These are phyloP conservation scores for Punctularia strigosozonata DNA, from an alignment of 768 basidiomycete species.

Conservation along the genomic window DNA sequence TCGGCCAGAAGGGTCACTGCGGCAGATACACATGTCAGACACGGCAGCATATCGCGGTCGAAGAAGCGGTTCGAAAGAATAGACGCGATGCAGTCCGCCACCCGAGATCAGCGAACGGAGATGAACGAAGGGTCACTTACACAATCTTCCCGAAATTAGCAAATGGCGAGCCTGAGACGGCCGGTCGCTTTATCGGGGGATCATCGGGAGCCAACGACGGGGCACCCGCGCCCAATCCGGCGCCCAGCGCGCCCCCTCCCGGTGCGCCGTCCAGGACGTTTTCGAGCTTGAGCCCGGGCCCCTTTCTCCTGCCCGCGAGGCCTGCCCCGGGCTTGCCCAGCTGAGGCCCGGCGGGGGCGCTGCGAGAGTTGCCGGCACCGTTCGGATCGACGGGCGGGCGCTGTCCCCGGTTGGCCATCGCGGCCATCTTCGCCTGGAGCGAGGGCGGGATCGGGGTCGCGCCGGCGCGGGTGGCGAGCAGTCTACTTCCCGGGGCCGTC, in stretches of 20 bases:
- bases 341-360: slow-evolving; percentile 4
- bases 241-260: background rate
- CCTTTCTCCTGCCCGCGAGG: slow-evolving; percentile 3
- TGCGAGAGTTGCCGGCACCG: background rate
- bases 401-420: slow-evolving; percentile 28
- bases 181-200: background rate
- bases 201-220: background rate
- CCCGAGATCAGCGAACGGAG: background rate
- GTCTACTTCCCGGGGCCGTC: slow-evolving; percentile 17
- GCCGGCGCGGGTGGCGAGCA: slow-evolving; percentile 31
- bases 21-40: slow-evolving; percentile 3
- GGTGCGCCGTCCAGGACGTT: background rate
- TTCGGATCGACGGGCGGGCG: slow-evolving; percentile 14
- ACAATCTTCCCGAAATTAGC: slow-evolving; percentile 90
- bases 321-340: slow-evolving; percentile 4
- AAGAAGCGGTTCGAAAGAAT: slow-evolving; percentile 4
- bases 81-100: too few species aligned
- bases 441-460: slow-evolving; percentile 75
- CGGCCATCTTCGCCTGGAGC: slow-evolving; percentile 90
- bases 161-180: slow-evolving; percentile 54
- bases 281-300: slow-evolving; percentile 20
- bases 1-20: slow-evolving; percentile 89
- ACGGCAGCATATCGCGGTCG: slow-evolving; percentile 5
- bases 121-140: slow-evolving; percentile 34
- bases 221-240: background rate